phyloP scores from a whole-genome alignment of 2,329 filamentous ascomycete species.

The Paraphaeosphaeria sporulosa region DNA sequence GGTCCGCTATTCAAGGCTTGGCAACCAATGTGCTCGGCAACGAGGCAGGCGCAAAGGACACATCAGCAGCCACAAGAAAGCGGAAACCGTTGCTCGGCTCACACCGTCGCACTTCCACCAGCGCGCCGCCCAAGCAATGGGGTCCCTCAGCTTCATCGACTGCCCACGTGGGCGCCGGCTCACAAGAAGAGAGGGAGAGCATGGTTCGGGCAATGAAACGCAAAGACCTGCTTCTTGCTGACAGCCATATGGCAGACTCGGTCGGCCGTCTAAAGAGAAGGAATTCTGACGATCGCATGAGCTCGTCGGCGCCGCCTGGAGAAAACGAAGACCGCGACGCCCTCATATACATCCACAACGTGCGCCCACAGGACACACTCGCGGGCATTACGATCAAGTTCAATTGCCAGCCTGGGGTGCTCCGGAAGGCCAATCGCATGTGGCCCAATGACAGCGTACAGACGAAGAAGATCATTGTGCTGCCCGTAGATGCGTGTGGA shows the following conservation, averaged over 20 bases:
- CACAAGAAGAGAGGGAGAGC: slow-evolving; percentile 55
- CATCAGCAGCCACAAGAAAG: slow-evolving; percentile 35
- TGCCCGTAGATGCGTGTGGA: slow-evolving; percentile 90
- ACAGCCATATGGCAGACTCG: slow-evolving; percentile 52
- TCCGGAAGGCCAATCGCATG: slow-evolving; percentile 88
- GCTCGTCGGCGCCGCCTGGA: slow-evolving; percentile 57
- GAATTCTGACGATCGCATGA: slow-evolving; percentile 68
- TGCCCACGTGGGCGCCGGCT: slow-evolving; percentile 53
- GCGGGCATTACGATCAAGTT: slow-evolving; percentile 91
- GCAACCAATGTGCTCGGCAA: slow-evolving; percentile 58
- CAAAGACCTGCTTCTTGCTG: slow-evolving; percentile 56
- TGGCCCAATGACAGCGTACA: slow-evolving; percentile 96
- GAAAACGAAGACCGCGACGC: slow-evolving; percentile 74
- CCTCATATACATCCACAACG: slow-evolving; percentile 88
- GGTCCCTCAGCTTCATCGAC: slow-evolving; percentile 51
- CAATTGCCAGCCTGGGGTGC: slow-evolving; percentile 81
- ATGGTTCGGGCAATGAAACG: slow-evolving; percentile 59
- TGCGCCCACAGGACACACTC: slow-evolving; percentile 83
- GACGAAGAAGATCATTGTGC: slow-evolving; percentile 76
- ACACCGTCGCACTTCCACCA: slow-evolving; percentile 44
- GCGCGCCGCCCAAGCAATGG: slow-evolving; percentile 56
- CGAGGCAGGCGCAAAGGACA: slow-evolving; percentile 37
- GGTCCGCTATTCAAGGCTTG: slow-evolving; percentile 58
- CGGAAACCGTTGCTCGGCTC: slow-evolving; percentile 40
- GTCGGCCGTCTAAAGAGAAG: slow-evolving; percentile 67